phyloP scores from a whole-genome alignment of 805 yeast genomes.

The Hagleromyces aurorensis region DNA sequence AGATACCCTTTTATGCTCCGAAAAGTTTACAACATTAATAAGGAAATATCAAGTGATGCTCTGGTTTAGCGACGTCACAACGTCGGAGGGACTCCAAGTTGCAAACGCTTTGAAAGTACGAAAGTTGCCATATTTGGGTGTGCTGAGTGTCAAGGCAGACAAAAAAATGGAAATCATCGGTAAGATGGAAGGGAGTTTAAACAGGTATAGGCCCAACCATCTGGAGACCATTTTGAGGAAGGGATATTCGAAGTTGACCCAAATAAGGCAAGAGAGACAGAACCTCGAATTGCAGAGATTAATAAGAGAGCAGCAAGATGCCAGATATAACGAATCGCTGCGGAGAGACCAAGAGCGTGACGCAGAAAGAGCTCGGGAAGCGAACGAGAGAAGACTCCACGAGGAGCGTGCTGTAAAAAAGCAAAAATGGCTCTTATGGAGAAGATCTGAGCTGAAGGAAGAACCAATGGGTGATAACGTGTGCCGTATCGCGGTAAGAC shows the following conservation, averaged over 20 bases:
- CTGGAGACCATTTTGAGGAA: constrained; percentile 19
- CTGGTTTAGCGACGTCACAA: constrained; percentile 86
- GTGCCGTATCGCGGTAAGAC: constrained; percentile 64
- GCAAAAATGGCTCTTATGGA: constrained; percentile 47
- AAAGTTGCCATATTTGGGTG: constrained; percentile 73
- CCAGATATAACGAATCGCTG: constrained; percentile 65
- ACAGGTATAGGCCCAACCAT: constrained; percentile 10
- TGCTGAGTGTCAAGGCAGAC: constrained; percentile 58
- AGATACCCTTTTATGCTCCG: constrained; percentile 44
- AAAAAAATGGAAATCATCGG: constrained; percentile 27
- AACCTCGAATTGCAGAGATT: constrained; percentile 50
- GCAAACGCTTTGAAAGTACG: constrained; percentile 67
- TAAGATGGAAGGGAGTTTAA: constrained; percentile 19
- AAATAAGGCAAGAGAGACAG: constrained; percentile 55
- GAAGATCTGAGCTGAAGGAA: constrained; percentile 29
- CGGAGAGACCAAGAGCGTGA: constrained; percentile 55
- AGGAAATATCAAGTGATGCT: constrained; percentile 47
- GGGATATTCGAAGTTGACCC: constrained; percentile 34
- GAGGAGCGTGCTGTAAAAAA: constrained; percentile 21
- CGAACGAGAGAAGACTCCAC: constrained; percentile 22
- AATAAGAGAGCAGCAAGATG: constrained; percentile 65
- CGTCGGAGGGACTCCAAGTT: constrained; percentile 76
- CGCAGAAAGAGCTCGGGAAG: constrained; percentile 26
- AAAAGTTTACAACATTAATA: constrained; percentile 40
- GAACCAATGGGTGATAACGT: constrained; percentile 26